Evolutionary conservation across 192 early-diverging fungal genomes (phyloP).

Genomic region (Backusella westeae): DNA sequence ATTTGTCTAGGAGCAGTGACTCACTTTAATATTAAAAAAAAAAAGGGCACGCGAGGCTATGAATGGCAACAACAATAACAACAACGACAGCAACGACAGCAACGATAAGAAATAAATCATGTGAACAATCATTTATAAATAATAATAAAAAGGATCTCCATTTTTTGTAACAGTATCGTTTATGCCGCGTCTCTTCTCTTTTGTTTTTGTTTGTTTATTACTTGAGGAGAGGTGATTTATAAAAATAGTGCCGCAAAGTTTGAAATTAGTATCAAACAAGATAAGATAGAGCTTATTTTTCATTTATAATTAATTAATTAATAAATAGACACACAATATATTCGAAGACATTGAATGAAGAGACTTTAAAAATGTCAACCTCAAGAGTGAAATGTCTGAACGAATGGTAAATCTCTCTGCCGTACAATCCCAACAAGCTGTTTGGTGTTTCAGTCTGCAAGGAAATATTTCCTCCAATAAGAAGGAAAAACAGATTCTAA

Average conservation of each 20-base stretch:
- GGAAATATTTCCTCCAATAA: slow-evolving; percentile 17
- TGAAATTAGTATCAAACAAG: too few species aligned
- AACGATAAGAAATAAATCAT: slow-evolving; percentile 10
- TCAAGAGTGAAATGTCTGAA: background rate
- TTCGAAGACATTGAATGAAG: background rate
- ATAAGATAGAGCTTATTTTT: background rate
- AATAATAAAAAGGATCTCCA: background rate
- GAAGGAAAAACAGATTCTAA: slow-evolving; percentile 14
- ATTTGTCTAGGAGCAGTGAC: background rate
- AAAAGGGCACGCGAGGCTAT: slow-evolving; percentile 16
- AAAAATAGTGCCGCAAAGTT: too few species aligned
- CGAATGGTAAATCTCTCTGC: slow-evolving; percentile 5
- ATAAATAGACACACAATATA: background rate
- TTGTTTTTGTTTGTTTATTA: too few species aligned
- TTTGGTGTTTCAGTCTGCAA: background rate
- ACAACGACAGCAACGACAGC: background rate
- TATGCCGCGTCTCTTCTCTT: too few species aligned
- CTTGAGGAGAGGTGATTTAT: too few species aligned
- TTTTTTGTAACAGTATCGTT: background rate
- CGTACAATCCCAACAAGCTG: slow-evolving; percentile 14
- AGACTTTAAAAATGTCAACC: background rate
- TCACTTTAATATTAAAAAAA: background rate
- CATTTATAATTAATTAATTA: background rate
- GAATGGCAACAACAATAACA: background rate
- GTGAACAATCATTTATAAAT: background rate